Percentiles rank a stretch among this genome's conserved stretches.
These are phyloP conservation scores for Rhytidiadelphus loreus DNA, from an alignment of 225 moss, liverwort and hornwort species.

Conservation along the genomic window DNA sequence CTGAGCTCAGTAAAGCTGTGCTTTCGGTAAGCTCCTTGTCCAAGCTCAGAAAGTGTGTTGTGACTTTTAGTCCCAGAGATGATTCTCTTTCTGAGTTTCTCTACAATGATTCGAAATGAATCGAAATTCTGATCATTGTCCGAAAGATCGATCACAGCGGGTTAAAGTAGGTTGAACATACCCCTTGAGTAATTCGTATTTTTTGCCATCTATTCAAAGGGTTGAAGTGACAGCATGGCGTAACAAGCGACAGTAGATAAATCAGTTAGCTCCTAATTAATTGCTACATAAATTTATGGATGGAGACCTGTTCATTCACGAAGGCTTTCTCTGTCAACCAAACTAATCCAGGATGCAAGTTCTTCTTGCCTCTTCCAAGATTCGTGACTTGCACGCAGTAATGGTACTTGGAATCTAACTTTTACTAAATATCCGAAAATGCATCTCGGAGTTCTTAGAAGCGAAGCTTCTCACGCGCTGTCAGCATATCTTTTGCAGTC, in stretches of 20 bases:
- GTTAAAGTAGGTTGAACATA: neutral
- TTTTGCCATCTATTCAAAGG: neutral
- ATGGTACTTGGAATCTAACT: neutral
- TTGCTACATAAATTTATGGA: neutral
- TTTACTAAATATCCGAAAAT: neutral
- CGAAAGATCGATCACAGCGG: neutral
- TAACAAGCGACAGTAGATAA: neutral
- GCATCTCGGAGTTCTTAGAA: neutral
- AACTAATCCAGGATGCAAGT: neutral
- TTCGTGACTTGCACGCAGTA: neutral
- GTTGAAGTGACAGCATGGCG: neutral
- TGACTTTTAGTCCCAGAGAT: neutral
- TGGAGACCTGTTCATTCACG: neutral
- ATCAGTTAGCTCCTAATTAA: neutral
- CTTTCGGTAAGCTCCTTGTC: slow-evolving; percentile 30
- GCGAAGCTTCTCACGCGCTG: neutral
- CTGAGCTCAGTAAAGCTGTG: slow-evolving; percentile 43
- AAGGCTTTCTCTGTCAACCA: neutral
- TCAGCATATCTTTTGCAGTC: neutral
- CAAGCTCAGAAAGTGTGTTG: neutral
- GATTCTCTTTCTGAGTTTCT: neutral
- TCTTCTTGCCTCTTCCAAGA: neutral
- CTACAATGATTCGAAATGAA: neutral
- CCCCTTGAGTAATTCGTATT: neutral
- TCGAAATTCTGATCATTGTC: neutral